Evolutionary conservation across 805 yeast species (phyloP).

Genomic region (Teunomyces tritomae): DNA sequence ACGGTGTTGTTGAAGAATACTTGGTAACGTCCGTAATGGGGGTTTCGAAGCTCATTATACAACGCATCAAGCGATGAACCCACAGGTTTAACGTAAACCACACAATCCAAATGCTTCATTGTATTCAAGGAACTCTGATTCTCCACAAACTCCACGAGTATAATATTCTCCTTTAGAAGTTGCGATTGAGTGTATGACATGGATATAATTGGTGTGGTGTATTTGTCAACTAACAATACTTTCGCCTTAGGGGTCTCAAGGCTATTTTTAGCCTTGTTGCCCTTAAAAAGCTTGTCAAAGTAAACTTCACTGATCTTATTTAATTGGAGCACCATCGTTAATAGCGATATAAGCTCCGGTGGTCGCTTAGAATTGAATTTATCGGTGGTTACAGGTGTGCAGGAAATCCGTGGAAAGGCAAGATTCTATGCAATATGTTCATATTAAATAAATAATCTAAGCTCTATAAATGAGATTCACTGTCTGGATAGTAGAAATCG

Average conservation of each 20-base stretch:
- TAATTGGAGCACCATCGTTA: constrained; percentile 24
- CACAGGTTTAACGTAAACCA: constrained; percentile 74
- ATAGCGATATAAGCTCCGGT: background rate
- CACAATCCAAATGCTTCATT: constrained; percentile 68
- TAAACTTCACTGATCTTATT: constrained; percentile 27
- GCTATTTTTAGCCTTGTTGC: constrained; percentile 6
- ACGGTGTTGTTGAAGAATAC: constrained; percentile 75
- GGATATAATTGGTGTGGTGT: constrained; percentile 83
- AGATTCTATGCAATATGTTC: no score
- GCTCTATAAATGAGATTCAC: constrained; percentile 16
- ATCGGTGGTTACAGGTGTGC: background rate
- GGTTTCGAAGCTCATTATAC: constrained; percentile 66
- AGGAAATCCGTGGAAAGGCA: no score
- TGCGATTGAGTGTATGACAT: constrained; percentile 86
- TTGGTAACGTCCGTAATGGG: constrained; percentile 77
- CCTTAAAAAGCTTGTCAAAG: constrained; percentile 28
- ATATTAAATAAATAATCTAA: background rate
- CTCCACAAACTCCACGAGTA: constrained; percentile 61
- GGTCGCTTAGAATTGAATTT: background rate
- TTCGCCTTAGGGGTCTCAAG: constrained; percentile 43
- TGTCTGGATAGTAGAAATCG: constrained; percentile 23
- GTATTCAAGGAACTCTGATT: constrained; percentile 63
- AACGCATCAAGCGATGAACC: constrained; percentile 59
- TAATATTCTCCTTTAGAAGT: constrained; percentile 78
- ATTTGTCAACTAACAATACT: constrained; percentile 74